Base-by-base conservation (phyloP, 306 rosid species). In the Luffa acutangula region DNA sequence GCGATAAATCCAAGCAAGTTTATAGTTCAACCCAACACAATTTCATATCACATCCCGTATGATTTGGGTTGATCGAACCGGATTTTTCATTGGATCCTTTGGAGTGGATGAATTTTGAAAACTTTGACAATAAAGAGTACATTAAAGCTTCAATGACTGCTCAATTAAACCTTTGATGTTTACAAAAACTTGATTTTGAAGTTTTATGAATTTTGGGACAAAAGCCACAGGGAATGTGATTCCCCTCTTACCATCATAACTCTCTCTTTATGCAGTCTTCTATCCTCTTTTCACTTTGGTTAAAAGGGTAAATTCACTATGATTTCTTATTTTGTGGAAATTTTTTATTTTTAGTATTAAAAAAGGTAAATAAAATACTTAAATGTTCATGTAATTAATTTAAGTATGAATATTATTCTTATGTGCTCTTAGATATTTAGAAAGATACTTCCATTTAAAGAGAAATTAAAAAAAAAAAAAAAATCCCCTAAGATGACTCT, bases 181-280 rank as follows among this genome's bases (percentile, higher is more conserved):
- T 5, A 2, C 18, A 52, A 9, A 75, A 75, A 36, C 78, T 75
- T 75, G 62, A 18, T 10, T 52, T 75, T 75, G 62, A 75, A 75
- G 78, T 9, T 52, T 75, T 39, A 7, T 12, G 75, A 8, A 52
- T 18, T 37, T 33, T 51, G 45, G 43, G 14, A 51, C 78, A 74
- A 74, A 74, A 33, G 62, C 59, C 59, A 48, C 1, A 46, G 76
- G 54, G 77, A 73, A 73, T 73, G 41, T 49, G 77, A 72, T 72
- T 72, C 77, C 31, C 39, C n/a, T 71, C 20, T 42, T 42, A 41
- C 53, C 52, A 10, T 45, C 75, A 69, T 18, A 67, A 18, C 3
- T 9, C 1, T 39, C 37, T 69, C 54, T 45, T 69, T 69, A 20
- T 69, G 17, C 17, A 69, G 0, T 21, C n/a, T 45, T 45, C 56